These are phyloP conservation scores for Aspergillus sclerotiicarbonarius DNA, from an alignment of 495 filamentous ascomycete genomes.

Conservation along the genomic window DNA sequence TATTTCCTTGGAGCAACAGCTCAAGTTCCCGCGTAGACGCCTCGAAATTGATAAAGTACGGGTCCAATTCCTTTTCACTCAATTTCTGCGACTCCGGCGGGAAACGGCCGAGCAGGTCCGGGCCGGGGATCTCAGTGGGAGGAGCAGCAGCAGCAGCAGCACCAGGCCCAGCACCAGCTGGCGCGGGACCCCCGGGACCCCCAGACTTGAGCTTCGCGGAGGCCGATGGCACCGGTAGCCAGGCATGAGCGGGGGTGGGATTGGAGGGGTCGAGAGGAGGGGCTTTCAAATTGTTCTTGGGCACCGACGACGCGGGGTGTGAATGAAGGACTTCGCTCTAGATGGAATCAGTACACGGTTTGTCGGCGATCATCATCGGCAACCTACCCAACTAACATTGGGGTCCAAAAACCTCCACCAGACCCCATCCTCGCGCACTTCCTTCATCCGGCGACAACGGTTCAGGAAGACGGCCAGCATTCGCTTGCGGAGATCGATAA, in stretches of 20 bases:
- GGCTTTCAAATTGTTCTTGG: conserved; percentile 89
- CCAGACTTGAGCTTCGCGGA: conserved; percentile 79
- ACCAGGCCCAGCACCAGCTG: conserved; percentile 52
- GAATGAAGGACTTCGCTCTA: conserved; percentile 91
- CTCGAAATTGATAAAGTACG: conserved; percentile 93
- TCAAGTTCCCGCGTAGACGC: conserved; percentile 84
- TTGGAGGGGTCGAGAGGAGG: conserved; percentile 91
- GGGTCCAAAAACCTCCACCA: conserved; percentile 98
- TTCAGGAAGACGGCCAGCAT: conserved; percentile 96
- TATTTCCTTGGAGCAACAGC: conserved; percentile 78
- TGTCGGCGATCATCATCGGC: background rate
- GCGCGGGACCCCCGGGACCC: conserved; percentile 39
- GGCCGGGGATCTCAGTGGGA: conserved; percentile 54
- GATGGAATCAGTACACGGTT: conserved; percentile 29
- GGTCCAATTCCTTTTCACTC: conserved; percentile 86
- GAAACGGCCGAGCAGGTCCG: conserved; percentile 73
- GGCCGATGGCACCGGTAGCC: conserved; percentile 76
- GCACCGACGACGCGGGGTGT: conserved; percentile 83
- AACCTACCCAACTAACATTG: conserved; percentile 91
- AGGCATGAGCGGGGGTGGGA: conserved; percentile 82
- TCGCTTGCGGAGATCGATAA: conserved; percentile 92
- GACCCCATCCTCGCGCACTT: conserved; percentile 88
- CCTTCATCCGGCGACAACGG: conserved; percentile 87
- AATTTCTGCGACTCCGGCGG: conserved; percentile 73
- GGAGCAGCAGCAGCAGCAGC: no score